Evolutionary conservation across 2,329 filamentous ascomycete genomes (phyloP).

Genomic region (Ciborinia camelliae): DNA sequence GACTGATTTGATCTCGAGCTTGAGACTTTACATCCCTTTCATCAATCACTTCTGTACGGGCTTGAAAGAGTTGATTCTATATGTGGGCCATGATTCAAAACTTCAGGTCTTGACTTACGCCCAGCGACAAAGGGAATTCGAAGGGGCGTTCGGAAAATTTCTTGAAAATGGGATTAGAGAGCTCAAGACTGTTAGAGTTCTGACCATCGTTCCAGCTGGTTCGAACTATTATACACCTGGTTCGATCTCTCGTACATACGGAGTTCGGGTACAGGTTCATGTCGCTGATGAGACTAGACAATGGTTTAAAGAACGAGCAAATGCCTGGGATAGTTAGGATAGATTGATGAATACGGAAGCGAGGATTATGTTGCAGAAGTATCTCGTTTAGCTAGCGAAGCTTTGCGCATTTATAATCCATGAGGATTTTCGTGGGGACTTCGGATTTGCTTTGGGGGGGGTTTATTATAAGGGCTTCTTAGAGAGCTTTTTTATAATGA

Average conservation of each 20-base stretch:
- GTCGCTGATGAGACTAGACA: neutral
- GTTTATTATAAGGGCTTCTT: too few species aligned
- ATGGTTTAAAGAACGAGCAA: neutral
- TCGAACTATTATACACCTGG: neutral
- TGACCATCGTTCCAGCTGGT: neutral
- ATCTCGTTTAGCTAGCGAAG: accelerated
- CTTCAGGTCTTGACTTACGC: too few species aligned
- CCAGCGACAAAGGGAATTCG: too few species aligned
- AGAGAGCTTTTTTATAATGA: too few species aligned
- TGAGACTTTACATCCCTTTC: neutral
- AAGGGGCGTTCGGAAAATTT: neutral
- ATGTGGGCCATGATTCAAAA: neutral
- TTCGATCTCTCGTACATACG: too few species aligned
- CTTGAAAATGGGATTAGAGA: neutral
- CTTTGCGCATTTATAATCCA: neutral
- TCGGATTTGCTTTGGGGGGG: neutral
- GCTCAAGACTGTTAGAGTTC: neutral
- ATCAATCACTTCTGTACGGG: neutral
- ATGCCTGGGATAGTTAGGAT: neutral
- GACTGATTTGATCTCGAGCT: neutral
- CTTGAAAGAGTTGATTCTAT: neutral
- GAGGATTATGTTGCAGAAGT: too few species aligned
- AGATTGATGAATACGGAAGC: too few species aligned
- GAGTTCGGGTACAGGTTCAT: neutral
- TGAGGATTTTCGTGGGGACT: neutral